Evolutionary conservation across 768 basidiomycete genomes (phyloP), one percentile per base, ranked within the genome.

Genomic region (Cytidiella melzeri): DNA sequence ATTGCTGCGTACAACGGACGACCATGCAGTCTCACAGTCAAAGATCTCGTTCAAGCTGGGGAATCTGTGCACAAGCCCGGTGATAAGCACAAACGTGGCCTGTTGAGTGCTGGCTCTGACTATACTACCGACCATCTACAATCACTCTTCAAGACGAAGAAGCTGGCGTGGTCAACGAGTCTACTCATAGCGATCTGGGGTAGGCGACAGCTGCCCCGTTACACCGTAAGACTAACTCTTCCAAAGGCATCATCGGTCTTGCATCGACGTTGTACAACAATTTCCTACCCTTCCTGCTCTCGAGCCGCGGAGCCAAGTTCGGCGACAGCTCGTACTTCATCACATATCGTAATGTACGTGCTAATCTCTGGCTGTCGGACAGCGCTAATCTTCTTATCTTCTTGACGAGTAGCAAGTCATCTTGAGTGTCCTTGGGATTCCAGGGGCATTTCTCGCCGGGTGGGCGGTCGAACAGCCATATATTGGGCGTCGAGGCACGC

Each of bases 371-470:
- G n/a, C n/a, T n/a, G n/a, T n/a, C n/a, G n/a, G n/a, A n/a, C n/a
- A n/a, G n/a, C n/a, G n/a, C n/a, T n/a, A n/a, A n/a, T n/a, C n/a
- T n/a, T n/a, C n/a, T n/a, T n/a, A n/a, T n/a, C n/a, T n/a, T n/a
- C n/a, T n/a, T n/a, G n/a, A n/a, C n/a, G n/a, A 52, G 23, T 56
- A 87, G 84, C 79, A 81, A 76, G 79, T 82, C 13, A 87, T 89
- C 48, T 62, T 88, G 28, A 82, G 79, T 48, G 69, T 77, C 0
- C 72, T 83, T 23, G 84, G 86, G 10, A 72, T 89, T 5, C 86
- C 87, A 0, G 83, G 84, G 0, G 82, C 87, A 1, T 71, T 89
- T 23, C 63, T 88, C 5, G 83, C 86, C 0, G 87, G 85, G 0
- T 81, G 79, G 69, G 70, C 81, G 28, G 84, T 89, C 30, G 84